A percentile compares a stretch with the other conserved stretches of the same genome.
phyloP scores from a whole-genome alignment of 805 yeast genomes.

The Candida nemodendra region DNA sequence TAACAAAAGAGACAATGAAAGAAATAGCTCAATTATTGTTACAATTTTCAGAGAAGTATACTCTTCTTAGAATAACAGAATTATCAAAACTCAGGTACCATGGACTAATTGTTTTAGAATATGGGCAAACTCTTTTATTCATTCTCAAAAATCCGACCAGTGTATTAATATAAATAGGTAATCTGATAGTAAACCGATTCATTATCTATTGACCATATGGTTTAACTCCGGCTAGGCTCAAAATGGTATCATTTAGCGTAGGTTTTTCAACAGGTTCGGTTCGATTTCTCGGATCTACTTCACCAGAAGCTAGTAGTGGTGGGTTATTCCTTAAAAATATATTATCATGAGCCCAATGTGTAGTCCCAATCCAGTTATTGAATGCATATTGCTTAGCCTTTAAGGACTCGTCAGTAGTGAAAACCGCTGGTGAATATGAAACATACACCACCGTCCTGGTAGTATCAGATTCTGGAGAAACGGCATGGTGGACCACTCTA shows the following conservation, averaged over 20 bases:
- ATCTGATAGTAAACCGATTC: no score
- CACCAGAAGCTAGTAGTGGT: constrained; percentile 12
- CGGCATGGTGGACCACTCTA: constrained; percentile 30
- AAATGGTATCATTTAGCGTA: constrained; percentile 22
- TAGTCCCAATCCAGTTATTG: constrained; percentile 24
- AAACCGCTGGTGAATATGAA: constrained; percentile 31
- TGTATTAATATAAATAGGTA: no score
- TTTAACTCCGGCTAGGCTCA: constrained; percentile 28
- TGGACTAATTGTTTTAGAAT: no score
- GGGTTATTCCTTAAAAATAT: constrained; percentile 7
- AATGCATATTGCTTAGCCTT: constrained; percentile 21
- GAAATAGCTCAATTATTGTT: no score
- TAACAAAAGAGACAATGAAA: no score
- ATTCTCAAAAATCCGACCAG: no score
- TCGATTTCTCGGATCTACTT: constrained; percentile 26
- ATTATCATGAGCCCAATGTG: constrained; percentile 35
- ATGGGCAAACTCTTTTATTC: no score
- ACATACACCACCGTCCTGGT: constrained; percentile 30
- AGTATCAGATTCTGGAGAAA: constrained; percentile 20
- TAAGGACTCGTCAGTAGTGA: constrained; percentile 29
- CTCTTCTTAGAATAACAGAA: no score
- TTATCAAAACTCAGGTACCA: no score
- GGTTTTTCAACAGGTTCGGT: constrained; percentile 23
- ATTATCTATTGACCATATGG: no score
- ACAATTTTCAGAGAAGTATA: no score